Base-by-base conservation (phyloP, 495 filamentous ascomycete genomes). In the Penicillium bialowiezense region DNA sequence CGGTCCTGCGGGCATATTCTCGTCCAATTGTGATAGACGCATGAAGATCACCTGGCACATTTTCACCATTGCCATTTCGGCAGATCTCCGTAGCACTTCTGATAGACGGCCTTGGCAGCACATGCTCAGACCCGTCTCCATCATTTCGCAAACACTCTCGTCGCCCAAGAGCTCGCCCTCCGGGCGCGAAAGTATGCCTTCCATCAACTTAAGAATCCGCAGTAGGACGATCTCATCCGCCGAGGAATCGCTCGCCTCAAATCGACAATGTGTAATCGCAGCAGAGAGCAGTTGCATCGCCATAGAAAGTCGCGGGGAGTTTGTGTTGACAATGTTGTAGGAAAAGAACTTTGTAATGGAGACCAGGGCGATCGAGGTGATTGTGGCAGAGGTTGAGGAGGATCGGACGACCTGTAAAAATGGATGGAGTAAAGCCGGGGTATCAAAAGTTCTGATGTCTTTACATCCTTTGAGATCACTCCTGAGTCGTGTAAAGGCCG, bases 21-120 rank as follows among this genome's bases (percentile, higher is more conserved):
- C 77, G 58, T 96, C 88, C 14, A 98, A 71, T 52, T 89, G 79
- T 54, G 96, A 95, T 28, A 99, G 69, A 28, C 95, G 83, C 68
- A 88, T 86, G 65, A 99, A 99, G 42, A 97, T 93, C 49, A 92
- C 88, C 68, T 97, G 95, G 63, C 92, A 96, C 92, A 99, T 99
- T 51, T 87, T 87, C 44, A 96, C 86, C 95, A 97, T 97, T 46
- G 90, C 86, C 67, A 96, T 93, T 65, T 99, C 93, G 1, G 95
- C 95, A 18, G 90, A 92, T 51, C 91, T 79, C 44, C 91, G 80
- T 14, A 99, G 75, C 8, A 97, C 82, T 58, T 97, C 93, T 14
- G 93, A 96, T 41, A 99, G 79, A 41, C 91, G 82, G 46, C 85
- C 82, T 69, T 97, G 90, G 48, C 91, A 97, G 70, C 93, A 99